Base-by-base conservation (phyloP, 139 green algal species). In the Dunaliella sp. region DNA sequence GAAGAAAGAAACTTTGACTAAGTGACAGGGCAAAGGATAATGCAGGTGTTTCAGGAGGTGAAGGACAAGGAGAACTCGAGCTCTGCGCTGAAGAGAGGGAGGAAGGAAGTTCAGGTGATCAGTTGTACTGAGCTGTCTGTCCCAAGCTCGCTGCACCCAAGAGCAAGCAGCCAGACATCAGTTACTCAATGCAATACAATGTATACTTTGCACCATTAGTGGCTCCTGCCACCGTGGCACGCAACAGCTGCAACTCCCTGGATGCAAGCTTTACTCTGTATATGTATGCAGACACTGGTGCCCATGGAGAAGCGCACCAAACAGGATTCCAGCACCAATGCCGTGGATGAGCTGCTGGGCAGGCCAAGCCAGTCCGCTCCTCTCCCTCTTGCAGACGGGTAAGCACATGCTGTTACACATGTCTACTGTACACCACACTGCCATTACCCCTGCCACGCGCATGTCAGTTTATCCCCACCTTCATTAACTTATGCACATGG, bases 261-360 rank as follows among this genome's bases (percentile, higher is more conserved):
- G n/a, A n/a, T n/a, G 73, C 73, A 33, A 33, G 73, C 73, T 33
- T 78, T 12, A 2, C 26, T 78, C 28, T 2, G n/a, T 38, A 34
- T 31, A 81, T 81, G 76, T 34, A 36, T 38, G n/a, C 76, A 81
- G 7, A 37, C 1, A 37, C 1, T 81, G n/a, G 76, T n/a, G 76
- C 33, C 76, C 28, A 1, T 34, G n/a, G n/a, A n/a, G 30, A 81
- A 81, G 76, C 76, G 76, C 37, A 31, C 76, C 2, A 81, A 81
- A 31, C n/a, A 81, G 2, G 76, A 28, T 36, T 1, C 31, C n/a
- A 37, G 76, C n/a, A 38, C 31, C 25, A 12, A 24, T 28, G 76
- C 76, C 22, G 76, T 81, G 2, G 34, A 81, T 37, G 76, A 81
- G 76, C 76, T 81, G 30, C 76, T 81, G 30, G 76, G 76, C 2